phyloP scores from a whole-genome alignment of 805 yeast species.

The Peterozyma toletana region DNA sequence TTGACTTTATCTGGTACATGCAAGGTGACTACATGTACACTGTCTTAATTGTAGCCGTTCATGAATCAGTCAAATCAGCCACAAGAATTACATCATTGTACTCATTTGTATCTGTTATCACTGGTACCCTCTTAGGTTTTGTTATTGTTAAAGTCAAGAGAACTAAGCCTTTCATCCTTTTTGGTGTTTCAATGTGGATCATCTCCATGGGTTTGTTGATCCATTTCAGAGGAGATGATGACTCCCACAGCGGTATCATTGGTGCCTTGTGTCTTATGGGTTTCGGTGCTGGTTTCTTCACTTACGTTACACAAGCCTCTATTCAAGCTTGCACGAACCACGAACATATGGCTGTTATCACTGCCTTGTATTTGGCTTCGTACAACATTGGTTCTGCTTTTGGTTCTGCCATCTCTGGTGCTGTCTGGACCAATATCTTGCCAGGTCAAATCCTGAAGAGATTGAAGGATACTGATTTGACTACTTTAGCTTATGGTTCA shows the following conservation, averaged over 20 bases:
- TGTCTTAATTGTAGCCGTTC: constrained; percentile 55
- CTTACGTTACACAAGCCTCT: constrained; percentile 56
- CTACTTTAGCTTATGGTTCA: constrained; percentile 37
- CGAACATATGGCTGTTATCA: constrained; percentile 56
- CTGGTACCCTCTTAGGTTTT: constrained; percentile 53
- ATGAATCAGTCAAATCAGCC: constrained; percentile 55
- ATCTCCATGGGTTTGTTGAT: constrained; percentile 54
- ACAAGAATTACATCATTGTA: constrained; percentile 55
- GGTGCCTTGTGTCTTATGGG: constrained; percentile 61
- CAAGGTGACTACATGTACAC: constrained; percentile 66
- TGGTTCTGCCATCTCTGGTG: constrained; percentile 61
- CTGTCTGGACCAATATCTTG: constrained; percentile 60
- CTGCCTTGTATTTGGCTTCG: constrained; percentile 48
- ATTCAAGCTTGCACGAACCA: constrained; percentile 53
- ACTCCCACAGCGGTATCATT: constrained; percentile 48
- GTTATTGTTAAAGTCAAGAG: constrained; percentile 41
- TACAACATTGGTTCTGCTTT: constrained; percentile 60
- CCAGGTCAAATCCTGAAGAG: constrained; percentile 33
- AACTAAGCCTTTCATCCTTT: constrained; percentile 51
- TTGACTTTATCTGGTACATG: constrained; percentile 60
- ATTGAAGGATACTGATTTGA: constrained; percentile 27
- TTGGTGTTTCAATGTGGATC: constrained; percentile 54
- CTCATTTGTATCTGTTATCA: constrained; percentile 58
- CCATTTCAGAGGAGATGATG: constrained; percentile 43
- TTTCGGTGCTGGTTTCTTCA: constrained; percentile 69